phyloP scores from a whole-genome alignment of 495 filamentous ascomycete species.

The Pseudoneurospora amorphoporcata region DNA sequence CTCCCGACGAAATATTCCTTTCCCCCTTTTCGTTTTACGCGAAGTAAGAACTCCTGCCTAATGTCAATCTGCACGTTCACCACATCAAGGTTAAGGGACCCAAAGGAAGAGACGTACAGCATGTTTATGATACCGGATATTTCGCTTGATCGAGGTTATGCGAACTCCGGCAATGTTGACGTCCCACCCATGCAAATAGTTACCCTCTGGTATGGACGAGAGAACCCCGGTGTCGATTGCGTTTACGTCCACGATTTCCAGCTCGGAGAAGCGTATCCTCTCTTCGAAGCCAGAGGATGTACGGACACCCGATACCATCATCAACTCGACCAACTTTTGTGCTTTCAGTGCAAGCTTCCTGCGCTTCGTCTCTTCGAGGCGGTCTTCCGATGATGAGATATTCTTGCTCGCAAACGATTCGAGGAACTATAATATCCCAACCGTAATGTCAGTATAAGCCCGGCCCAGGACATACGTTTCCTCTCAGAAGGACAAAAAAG shows the following conservation, averaged over 20 bases:
- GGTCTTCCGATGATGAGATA: conserved; percentile 92
- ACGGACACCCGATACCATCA: conserved; percentile 97
- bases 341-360: conserved; percentile 86
- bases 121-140: conserved; percentile 83
- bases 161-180: conserved; percentile 90
- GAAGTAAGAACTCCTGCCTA: conserved; percentile 76
- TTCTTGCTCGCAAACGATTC: conserved; percentile 97
- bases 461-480: not conserved
- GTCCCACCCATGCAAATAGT: conserved; percentile 91
- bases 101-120: conserved; percentile 49
- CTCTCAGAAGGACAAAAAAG: not conserved
- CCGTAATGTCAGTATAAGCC: conserved; percentile 2
- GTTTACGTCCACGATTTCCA: conserved; percentile 89
- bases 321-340: conserved; percentile 89
- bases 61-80: conserved; percentile 10
- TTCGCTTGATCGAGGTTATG: conserved; percentile 69
- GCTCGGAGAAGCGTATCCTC: conserved; percentile 86
- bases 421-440: conserved; percentile 54
- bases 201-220: conserved; percentile 77
- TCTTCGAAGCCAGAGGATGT: conserved; percentile 97
- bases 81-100: not conserved
- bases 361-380: conserved; percentile 91
- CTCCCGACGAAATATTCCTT: conserved; percentile 68
- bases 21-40: conserved; percentile 63
- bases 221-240: conserved; percentile 83